phyloP scores from a whole-genome alignment of 2,329 filamentous ascomycete genomes.

The Thermothelomyces thermophilus region DNA sequence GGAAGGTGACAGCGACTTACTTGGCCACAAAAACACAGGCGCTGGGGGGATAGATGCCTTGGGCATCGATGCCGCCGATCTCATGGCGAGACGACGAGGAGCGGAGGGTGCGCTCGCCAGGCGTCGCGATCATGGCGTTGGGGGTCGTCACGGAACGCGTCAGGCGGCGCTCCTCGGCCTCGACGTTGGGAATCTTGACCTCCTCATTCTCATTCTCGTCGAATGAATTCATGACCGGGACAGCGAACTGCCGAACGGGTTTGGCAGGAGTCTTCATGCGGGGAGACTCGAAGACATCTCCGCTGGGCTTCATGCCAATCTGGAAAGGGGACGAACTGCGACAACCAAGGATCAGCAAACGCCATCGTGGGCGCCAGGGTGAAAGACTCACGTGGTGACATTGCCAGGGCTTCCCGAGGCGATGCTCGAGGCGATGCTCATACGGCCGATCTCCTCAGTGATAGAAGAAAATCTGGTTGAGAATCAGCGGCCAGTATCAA shows the following conservation, averaged over 20 bases:
- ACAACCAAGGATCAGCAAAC: background rate
- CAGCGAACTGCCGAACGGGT: background rate
- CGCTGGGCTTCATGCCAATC: slow-evolving; percentile 14
- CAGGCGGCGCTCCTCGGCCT: slow-evolving; percentile 1
- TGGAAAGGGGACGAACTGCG: slow-evolving; percentile 11
- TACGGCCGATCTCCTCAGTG: slow-evolving; percentile 7
- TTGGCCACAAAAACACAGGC: slow-evolving; percentile 61
- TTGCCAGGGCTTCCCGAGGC: slow-evolving; percentile 1
- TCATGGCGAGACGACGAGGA: slow-evolving; percentile 15
- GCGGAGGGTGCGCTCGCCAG: slow-evolving; percentile 17
- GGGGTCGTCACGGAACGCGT: slow-evolving; percentile 10
- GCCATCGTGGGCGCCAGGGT: background rate
- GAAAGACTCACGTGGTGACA: slow-evolving; percentile 1
- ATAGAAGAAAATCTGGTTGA: slow-evolving; percentile 10
- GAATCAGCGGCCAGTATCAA: background rate
- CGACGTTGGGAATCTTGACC: background rate
- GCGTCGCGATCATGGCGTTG: background rate
- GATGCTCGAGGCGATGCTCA: slow-evolving; percentile 5
- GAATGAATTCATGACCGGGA: background rate
- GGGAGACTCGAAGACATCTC: slow-evolving; percentile 15
- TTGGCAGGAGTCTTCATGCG: background rate
- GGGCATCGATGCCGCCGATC: slow-evolving; percentile 38
- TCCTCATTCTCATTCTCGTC: background rate
- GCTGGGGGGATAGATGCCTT: slow-evolving; percentile 45
- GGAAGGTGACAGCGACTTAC: slow-evolving; percentile 37